These are phyloP conservation scores for Carex arenaria DNA, from an alignment of 202 grass and related monocot genomes.

Conservation along the genomic window DNA sequence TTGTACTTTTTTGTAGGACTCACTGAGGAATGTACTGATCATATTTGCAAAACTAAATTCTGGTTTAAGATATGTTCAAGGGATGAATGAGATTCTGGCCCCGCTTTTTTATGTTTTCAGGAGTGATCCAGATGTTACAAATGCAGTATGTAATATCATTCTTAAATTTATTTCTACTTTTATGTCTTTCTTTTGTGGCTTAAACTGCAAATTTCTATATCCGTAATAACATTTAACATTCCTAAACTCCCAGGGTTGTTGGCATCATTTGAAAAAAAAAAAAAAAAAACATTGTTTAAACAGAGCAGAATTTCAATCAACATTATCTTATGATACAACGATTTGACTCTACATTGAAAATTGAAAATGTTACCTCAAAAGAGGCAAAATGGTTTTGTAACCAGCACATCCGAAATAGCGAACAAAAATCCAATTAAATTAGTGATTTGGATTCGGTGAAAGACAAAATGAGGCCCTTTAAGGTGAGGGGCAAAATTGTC, in stretches of 20 bases:
- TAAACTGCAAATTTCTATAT: background rate
- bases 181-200: background rate
- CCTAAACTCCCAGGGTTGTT: background rate
- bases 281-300: background rate
- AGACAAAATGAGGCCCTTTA: background rate
- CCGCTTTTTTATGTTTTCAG: slow-evolving; percentile 76
- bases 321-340: background rate
- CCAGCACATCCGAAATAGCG: background rate
- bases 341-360: background rate
- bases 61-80: slow-evolving; percentile 92
- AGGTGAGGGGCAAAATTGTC: background rate
- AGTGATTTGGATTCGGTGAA: background rate
- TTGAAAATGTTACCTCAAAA: background rate
- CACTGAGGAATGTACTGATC: slow-evolving; percentile 58
- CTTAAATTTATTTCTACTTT: background rate
- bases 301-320: background rate
- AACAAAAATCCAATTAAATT: background rate
- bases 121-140: slow-evolving; percentile 71
- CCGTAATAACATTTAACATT: background rate
- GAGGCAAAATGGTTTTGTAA: background rate
- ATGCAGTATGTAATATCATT: slow-evolving; percentile 68
- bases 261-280: background rate
- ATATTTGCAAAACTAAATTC: slow-evolving; percentile 91
- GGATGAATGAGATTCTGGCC: slow-evolving; percentile 91
- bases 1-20: slow-evolving; percentile 44